phyloP scores from a whole-genome alignment of 306 rosid species.

The Glycyrrhiza uralensis region DNA sequence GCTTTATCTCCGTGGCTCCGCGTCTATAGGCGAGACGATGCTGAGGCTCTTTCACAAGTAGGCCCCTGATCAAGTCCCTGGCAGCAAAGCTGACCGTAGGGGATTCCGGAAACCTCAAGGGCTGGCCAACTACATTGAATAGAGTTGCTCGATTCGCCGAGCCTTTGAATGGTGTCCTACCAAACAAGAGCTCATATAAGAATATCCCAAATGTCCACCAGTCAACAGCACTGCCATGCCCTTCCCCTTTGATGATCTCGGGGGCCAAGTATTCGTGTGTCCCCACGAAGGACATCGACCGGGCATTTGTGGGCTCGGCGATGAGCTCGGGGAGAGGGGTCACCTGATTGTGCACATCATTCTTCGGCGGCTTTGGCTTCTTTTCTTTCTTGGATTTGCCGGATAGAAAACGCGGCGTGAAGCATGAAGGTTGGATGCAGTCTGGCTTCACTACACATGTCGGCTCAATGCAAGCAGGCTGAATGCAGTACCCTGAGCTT shows the following conservation, averaged over 20 bases:
- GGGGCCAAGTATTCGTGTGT: conserved; percentile 98
- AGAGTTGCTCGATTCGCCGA: conserved; percentile 80
- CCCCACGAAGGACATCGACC: conserved; percentile 97
- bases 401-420: conserved; percentile 58
- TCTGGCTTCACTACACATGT: conserved; percentile 77
- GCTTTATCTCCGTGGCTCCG: conserved; percentile 89
- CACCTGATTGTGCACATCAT: conserved; percentile 62
- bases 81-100: conserved; percentile 96
- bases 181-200: conserved; percentile 88
- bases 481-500: conserved; percentile 69
- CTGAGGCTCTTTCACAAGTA: conserved; percentile 96
- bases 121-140: conserved; percentile 92
- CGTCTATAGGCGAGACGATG: conserved; percentile 93
- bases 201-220: conserved; percentile 99
- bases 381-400: conserved; percentile 67
- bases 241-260: conserved; percentile 92
- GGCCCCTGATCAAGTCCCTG: conserved; percentile 86
- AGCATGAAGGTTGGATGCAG: conserved; percentile 84
- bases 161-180: conserved; percentile 94
- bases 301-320: conserved; percentile 86
- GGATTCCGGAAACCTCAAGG: conserved; percentile 83
- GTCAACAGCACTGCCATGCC: conserved; percentile 98
- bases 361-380: conserved; percentile 53
- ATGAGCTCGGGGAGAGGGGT: conserved; percentile 84
- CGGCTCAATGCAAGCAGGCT: conserved; percentile 81